Evolutionary conservation across 2,329 filamentous ascomycete species (phyloP).

Genomic region (Botrytis fragariae): DNA sequence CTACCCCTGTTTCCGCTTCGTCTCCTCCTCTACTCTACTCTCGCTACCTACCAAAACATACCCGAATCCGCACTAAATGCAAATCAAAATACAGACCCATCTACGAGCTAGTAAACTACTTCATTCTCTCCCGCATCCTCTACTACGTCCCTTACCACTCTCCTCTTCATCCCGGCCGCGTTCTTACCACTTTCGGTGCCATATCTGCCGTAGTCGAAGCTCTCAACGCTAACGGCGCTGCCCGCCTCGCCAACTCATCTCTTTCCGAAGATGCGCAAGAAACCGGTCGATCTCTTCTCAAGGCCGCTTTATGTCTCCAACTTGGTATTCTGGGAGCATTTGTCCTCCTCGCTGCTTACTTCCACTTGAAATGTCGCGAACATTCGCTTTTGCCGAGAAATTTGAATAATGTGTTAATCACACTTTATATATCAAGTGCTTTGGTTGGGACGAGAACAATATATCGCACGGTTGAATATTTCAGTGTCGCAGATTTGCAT

Average conservation of each 20-base stretch:
- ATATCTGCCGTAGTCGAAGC: slow-evolving; percentile 49
- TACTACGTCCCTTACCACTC: slow-evolving; percentile 61
- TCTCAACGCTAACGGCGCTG: slow-evolving; percentile 49
- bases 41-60: neutral
- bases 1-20: no score
- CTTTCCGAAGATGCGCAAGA: slow-evolving; percentile 42
- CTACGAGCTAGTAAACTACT: slow-evolving; percentile 60
- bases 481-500: slow-evolving; percentile 46
- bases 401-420: slow-evolving; percentile 41
- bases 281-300: slow-evolving; percentile 47
- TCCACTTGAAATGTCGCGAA: slow-evolving; percentile 47
- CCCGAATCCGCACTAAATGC: neutral
- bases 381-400: slow-evolving; percentile 36
- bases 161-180: slow-evolving; percentile 48
- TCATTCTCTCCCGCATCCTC: slow-evolving; percentile 57
- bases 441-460: slow-evolving; percentile 55
- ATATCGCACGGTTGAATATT: slow-evolving; percentile 59
- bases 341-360: slow-evolving; percentile 46
- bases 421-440: slow-evolving; percentile 50
- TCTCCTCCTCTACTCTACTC: neutral
- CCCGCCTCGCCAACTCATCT: slow-evolving; percentile 47
- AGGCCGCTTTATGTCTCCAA: slow-evolving; percentile 54
- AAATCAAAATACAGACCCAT: slow-evolving; percentile 47
- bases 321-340: slow-evolving; percentile 52
- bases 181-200: slow-evolving; percentile 47